These are phyloP conservation scores for Phlebopus sp. DNA, from an alignment of 1,284 basidiomycete genomes.

Conservation along the genomic window DNA sequence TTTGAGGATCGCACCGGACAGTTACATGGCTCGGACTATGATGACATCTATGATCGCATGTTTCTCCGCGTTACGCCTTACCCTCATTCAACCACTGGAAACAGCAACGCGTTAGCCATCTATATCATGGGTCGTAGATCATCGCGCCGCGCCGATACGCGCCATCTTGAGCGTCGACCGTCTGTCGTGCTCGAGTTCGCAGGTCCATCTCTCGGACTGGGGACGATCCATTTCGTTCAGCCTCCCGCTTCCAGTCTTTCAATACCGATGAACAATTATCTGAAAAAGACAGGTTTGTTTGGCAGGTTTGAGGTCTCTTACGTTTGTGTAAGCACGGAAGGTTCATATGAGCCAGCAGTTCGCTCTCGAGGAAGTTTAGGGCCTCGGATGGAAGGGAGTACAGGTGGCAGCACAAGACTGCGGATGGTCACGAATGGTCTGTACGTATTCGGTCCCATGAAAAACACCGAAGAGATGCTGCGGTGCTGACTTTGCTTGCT, in stretches of 20 bases:
- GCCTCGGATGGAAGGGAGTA: conserved; percentile 67
- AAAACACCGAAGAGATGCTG: conserved; percentile 3
- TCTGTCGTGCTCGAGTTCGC: conserved; percentile 56
- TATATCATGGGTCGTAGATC: conserved; percentile 64
- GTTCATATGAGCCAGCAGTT: conserved; percentile 36
- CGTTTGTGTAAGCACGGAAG: not conserved
- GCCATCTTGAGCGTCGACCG: conserved; percentile 50
- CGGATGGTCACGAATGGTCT: conserved; percentile 64
- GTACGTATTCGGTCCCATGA: conserved; percentile 35
- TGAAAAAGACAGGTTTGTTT: conserved; percentile 59
- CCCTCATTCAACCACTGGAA: conserved; percentile 32
- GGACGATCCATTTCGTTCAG: conserved; percentile 51
- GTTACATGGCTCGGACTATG: conserved; percentile 56
- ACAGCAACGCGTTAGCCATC: conserved; percentile 40
- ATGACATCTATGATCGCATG: conserved; percentile 71
- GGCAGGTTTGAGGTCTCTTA: conserved; percentile 46
- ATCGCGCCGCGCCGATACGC: conserved; percentile 50
- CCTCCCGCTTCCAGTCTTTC: conserved; percentile 35
- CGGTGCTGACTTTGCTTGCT: conserved; percentile 3
- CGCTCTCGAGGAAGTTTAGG: conserved; percentile 60
- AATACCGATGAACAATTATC: conserved; percentile 58
- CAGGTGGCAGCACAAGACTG: conserved; percentile 53
- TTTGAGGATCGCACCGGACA: conserved; percentile 70
- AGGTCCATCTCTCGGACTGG: conserved; percentile 47
- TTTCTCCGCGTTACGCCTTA: conserved; percentile 58